These are phyloP conservation scores for Arthrobotrys sphaeroides DNA, from an alignment of 2,329 filamentous ascomycete species.

Conservation along the genomic window DNA sequence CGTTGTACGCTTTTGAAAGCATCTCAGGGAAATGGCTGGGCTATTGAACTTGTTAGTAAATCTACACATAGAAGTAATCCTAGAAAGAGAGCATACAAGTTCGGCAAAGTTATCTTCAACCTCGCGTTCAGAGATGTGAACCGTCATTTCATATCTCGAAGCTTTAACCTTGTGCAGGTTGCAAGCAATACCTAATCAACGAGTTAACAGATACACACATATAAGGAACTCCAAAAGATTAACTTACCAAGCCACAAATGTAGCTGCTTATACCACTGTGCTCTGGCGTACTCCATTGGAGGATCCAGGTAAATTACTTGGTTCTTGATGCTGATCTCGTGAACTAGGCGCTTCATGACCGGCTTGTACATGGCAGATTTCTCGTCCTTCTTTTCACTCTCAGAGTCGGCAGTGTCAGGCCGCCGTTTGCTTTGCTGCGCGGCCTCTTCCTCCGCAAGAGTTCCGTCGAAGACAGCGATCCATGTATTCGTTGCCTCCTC, in stretches of 20 bases:
- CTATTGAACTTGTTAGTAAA: conserved; percentile 31
- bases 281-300: conserved; percentile 87
- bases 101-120: conserved; percentile 80
- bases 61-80: neutral
- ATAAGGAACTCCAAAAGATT: neutral
- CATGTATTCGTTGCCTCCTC: conserved; percentile 83
- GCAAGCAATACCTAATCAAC: conserved; percentile 73
- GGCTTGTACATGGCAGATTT: conserved; percentile 67
- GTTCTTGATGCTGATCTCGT: conserved; percentile 97
- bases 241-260: conserved; percentile 83
- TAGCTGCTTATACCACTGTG: conserved; percentile 91
- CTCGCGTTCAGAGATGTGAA: conserved; percentile 72
- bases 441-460: conserved; percentile 59
- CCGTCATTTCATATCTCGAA: conserved; percentile 89
- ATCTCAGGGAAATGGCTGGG: conserved; percentile 83
- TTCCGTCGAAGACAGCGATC: conserved; percentile 82
- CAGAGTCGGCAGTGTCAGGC: conserved; percentile 44
- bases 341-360: conserved; percentile 76
- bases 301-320: conserved; percentile 97
- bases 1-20: conserved; percentile 80
- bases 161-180: conserved; percentile 94
- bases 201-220: conserved; percentile 4
- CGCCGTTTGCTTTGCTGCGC: conserved; percentile 43
- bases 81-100: conserved; percentile 62
- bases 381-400: conserved; percentile 57